phyloP scores from a whole-genome alignment of 1,284 basidiomycete species.

The Peniophora sp. region DNA sequence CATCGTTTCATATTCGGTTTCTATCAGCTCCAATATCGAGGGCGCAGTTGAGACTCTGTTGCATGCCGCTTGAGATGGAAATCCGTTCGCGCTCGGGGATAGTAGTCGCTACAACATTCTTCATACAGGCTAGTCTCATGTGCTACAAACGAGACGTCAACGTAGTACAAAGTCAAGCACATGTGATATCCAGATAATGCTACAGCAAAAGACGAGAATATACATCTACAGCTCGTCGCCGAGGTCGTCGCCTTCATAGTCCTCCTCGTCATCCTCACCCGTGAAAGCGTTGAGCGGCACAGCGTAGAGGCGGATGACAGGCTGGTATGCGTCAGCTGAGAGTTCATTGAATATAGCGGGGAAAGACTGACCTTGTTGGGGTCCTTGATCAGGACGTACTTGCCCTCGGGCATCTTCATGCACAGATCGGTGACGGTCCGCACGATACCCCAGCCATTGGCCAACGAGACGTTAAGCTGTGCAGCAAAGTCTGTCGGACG shows the following conservation, averaged over 20 bases:
- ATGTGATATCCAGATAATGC: too few relatives aligned
- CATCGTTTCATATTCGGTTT: slow-evolving; percentile 3
- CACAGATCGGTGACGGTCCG: slow-evolving; percentile 88
- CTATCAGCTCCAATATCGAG: slow-evolving; percentile 63
- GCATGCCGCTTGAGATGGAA: slow-evolving; percentile 1
- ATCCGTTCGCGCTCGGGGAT: neutral
- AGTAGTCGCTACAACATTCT: neutral
- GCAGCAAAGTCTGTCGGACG: slow-evolving; percentile 91
- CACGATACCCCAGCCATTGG: slow-evolving; percentile 99
- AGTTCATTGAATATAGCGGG: neutral
- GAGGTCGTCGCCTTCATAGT: slow-evolving; percentile 41
- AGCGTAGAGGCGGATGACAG: slow-evolving; percentile 88
- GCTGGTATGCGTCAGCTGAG: slow-evolving; percentile 38
- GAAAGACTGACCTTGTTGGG: slow-evolving; percentile 78
- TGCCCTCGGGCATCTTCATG: slow-evolving; percentile 94
- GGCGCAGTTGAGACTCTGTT: slow-evolving; percentile 76
- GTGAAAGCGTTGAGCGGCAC: slow-evolving; percentile 86
- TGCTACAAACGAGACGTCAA: too few relatives aligned
- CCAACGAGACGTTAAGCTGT: slow-evolving; percentile 92
- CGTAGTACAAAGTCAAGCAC: too few relatives aligned
- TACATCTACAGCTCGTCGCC: slow-evolving; percentile 31
- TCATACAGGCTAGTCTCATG: neutral
- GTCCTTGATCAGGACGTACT: slow-evolving; percentile 93
- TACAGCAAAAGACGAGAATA: too few relatives aligned
- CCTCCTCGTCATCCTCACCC: slow-evolving; percentile 47